Base-by-base conservation (phyloP, 192 early-diverging fungal species). In the Glomus cerebriforme region DNA sequence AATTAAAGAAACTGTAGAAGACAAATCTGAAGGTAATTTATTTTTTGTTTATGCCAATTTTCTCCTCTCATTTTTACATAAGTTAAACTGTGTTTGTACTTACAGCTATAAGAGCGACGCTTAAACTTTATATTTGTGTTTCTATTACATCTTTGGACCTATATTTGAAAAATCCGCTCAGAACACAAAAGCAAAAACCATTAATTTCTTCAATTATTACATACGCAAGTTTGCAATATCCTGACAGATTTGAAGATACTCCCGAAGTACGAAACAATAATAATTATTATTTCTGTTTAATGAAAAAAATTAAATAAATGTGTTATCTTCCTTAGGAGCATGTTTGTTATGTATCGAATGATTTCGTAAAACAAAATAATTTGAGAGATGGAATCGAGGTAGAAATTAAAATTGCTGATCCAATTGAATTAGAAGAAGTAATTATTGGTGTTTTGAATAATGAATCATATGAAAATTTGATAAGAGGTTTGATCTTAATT, bases 401-500 rank as follows among this genome's bases (percentile, higher is more conserved):
- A 71, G 49, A 76, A 29, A 35, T 91, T 12, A 80, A 86, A 54
- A 74, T 58, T 37, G 80, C 85, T 8, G 73, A 83, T 58, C 75
- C 87, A n/a, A 86, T 92, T 29, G 88, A 89, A 54, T 79, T 92
- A 29, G 87, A 88, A 67, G 90, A 92, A 74, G 75, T 92, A 9
- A 88, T 92, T 66, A 66, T 93, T 74, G 91, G 87, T 27, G 91
- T 91, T 26, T 80, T 86, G 63, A 85, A 87, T 39, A 71, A 80
- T 4, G 81, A 76, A 10, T 86, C 91, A 27, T 92, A 89, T 79
- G 84, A 87, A 47, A 79, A 69, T 68, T 84, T 85, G 13, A 79
- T 75, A 59, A 64, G 81, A 73, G 81, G 87, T 88, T 49, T 58
- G 26, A 17, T 19, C 22, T 37, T 24, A n/a, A n/a, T 45, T 63